Evolutionary conservation across 306 rosid species (phyloP).

Genomic region (Quercus wislizeni): DNA sequence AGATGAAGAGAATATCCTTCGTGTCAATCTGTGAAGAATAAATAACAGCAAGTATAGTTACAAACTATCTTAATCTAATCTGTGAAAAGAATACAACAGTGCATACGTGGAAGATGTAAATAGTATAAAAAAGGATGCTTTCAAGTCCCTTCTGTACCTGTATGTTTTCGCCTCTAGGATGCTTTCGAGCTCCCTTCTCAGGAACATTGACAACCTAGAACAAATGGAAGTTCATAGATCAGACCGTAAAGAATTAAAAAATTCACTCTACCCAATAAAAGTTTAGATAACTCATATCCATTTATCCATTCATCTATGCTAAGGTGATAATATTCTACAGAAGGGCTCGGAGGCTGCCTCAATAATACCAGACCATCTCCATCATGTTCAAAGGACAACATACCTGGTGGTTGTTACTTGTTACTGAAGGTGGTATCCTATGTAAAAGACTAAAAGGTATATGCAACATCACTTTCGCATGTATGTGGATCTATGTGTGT

Average conservation of each 20-base stretch:
- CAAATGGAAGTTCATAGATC: constrained; percentile 26
- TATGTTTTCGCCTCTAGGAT: constrained; percentile 95
- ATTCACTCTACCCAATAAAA: background rate
- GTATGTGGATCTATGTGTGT: no score
- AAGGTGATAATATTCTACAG: background rate
- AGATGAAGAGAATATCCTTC: constrained; percentile 93
- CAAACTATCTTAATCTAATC: constrained; percentile 2
- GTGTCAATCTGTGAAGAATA: constrained; percentile 80
- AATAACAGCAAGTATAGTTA: constrained; percentile 8
- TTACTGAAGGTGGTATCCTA: no score
- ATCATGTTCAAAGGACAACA: background rate
- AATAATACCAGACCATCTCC: background rate
- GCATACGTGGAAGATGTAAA: background rate
- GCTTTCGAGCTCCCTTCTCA: constrained; percentile 97
- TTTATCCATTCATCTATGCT: background rate
- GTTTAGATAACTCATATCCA: background rate
- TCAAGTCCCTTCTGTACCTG: constrained; percentile 44
- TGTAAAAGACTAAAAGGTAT: no score
- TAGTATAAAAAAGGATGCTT: no score
- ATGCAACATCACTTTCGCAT: no score
- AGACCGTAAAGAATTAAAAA: constrained; percentile 1
- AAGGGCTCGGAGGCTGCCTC: background rate
- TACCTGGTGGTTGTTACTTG: no score
- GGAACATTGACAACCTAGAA: constrained; percentile 93
- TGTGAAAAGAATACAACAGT: background rate